Evolutionary conservation across 345 rosid species (phyloP).

Genomic region (Durio zibethinus): DNA sequence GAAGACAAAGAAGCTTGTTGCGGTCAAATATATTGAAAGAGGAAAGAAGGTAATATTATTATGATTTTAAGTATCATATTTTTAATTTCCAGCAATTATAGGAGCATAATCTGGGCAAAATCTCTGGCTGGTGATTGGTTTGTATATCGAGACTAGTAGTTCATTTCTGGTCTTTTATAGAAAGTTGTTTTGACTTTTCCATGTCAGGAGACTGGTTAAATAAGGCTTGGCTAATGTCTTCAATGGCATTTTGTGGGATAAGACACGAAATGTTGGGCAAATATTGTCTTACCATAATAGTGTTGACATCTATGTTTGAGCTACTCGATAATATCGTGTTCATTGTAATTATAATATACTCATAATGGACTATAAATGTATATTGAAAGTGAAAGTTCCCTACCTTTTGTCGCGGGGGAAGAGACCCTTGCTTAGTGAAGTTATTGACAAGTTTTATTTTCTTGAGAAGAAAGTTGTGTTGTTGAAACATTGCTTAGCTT

Average conservation of each 20-base stretch:
- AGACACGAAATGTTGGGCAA: not conserved
- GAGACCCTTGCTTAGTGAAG: not conserved
- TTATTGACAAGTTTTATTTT: not conserved
- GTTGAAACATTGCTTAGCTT: not conserved
- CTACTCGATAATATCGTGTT: not conserved
- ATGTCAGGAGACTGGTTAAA: not conserved
- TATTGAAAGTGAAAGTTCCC: not conserved
- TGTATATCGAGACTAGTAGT: not conserved
- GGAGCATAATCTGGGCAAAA: not conserved
- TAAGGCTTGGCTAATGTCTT: not conserved
- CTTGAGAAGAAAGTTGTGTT: not conserved
- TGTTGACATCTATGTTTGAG: not conserved
- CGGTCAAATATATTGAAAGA: slow-evolving; percentile 90
- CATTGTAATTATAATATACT: not conserved
- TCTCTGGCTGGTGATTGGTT: not conserved
- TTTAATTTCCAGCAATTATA: not conserved
- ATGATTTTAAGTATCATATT: not conserved
- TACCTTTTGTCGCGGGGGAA: not conserved
- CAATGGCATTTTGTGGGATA: not conserved
- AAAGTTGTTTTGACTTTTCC: not conserved
- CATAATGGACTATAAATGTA: not conserved
- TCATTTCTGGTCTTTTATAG: not conserved
- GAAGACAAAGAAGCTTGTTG: slow-evolving; percentile 79
- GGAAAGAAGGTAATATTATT: slow-evolving; percentile 66
- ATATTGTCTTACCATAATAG: not conserved